Evolutionary conservation across 495 filamentous ascomycete species (phyloP).

Genomic region (Penicillium bovifimosum): DNA sequence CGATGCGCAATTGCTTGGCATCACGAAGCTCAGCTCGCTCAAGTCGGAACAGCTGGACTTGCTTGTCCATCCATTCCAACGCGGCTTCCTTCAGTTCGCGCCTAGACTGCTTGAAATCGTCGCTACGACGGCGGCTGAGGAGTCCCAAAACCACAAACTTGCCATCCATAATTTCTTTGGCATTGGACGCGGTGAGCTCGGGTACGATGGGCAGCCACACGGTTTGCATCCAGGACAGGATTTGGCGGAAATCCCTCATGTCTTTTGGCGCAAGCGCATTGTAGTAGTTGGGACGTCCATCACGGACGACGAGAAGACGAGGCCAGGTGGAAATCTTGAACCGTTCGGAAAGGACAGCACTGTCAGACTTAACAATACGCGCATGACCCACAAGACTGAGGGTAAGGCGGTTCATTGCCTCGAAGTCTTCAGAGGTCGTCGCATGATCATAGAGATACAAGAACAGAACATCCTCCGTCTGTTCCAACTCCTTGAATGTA

Average conservation of each 20-base stretch:
- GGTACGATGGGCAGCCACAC: constrained; percentile 98
- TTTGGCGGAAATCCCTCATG: constrained; percentile 77
- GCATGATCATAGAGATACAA: constrained; percentile 96
- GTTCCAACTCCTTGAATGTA: constrained; percentile 76
- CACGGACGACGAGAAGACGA: constrained; percentile 79
- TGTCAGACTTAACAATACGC: constrained; percentile 82
- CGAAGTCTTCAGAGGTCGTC: constrained; percentile 86
- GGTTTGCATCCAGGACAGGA: constrained; percentile 88
- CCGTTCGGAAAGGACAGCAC: constrained; percentile 60
- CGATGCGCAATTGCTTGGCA: constrained; percentile 88
- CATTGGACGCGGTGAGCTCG: constrained; percentile 86
- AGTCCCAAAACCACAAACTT: constrained; percentile 90
- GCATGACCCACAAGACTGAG: constrained; percentile 86
- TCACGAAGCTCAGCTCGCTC: constrained; percentile 90
- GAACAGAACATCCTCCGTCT: constrained; percentile 93
- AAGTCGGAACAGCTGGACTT: constrained; percentile 78
- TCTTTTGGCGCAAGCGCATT: constrained; percentile 74
- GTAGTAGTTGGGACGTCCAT: constrained; percentile 85
- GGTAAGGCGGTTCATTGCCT: constrained; percentile 76
- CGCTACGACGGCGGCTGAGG: constrained; percentile 69
- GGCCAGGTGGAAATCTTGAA: constrained; percentile 98
- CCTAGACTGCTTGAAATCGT: constrained; percentile 71
- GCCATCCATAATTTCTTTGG: constrained; percentile 88
- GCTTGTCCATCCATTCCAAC: constrained; percentile 96
- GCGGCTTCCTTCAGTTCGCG: constrained; percentile 94